phyloP scores from a whole-genome alignment of 139 green algal genomes.

The Asterochloris sp. region DNA sequence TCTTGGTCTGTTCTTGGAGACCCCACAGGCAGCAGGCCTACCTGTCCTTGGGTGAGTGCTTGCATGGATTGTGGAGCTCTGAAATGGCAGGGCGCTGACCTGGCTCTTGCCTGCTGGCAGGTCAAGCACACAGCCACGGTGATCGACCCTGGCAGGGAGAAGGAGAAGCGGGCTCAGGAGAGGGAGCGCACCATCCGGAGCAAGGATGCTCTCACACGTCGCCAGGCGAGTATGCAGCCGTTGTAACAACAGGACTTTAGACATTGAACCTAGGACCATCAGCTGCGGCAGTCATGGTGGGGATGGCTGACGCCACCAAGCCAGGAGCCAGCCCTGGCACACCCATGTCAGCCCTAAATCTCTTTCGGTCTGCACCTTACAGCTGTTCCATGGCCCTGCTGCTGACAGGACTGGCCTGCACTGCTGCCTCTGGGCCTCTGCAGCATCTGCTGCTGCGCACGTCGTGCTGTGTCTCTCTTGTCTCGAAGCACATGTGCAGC shows the following conservation, averaged over 20 bases:
- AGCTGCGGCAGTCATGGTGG: not conserved
- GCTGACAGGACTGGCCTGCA: too few relatives aligned
- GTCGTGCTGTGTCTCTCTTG: too few relatives aligned
- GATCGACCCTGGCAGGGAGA: conserved; percentile 28
- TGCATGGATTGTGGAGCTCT: not conserved
- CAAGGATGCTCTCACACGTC: conserved; percentile 26
- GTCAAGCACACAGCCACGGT: conserved; percentile 37
- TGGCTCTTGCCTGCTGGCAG: conserved; percentile 11
- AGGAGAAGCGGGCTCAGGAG: conserved; percentile 32
- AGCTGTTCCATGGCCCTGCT: too few relatives aligned
- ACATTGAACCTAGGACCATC: not conserved
- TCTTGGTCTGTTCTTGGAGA: not conserved
- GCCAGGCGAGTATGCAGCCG: not conserved
- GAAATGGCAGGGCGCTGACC: not conserved
- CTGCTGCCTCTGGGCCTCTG: too few relatives aligned
- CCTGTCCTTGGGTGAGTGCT: not conserved
- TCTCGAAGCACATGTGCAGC: too few relatives aligned
- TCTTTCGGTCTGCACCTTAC: too few relatives aligned
- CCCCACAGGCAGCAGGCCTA: not conserved
- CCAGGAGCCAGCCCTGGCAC: not conserved
- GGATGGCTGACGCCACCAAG: not conserved
- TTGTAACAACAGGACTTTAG: not conserved
- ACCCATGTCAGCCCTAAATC: too few relatives aligned
- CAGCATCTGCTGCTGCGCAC: too few relatives aligned
- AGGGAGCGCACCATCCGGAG: conserved; percentile 40